A percentile compares a stretch with the other conserved stretches of the same genome.
Conservation (phyloP, 208 protist species). For the Lotmaria passim region DNA sequence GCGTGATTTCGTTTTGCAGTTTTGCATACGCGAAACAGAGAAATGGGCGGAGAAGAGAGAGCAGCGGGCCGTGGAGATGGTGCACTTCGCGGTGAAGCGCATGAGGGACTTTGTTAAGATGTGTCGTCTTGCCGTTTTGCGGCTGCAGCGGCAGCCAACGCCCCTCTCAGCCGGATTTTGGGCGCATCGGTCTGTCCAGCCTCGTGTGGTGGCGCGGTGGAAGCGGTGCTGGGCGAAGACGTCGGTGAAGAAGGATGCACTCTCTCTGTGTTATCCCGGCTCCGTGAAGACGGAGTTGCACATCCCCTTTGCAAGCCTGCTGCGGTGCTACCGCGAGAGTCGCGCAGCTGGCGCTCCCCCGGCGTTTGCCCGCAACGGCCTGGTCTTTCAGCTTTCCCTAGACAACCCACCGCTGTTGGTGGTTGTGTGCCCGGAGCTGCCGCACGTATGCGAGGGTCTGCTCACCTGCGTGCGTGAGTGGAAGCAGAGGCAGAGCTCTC, state of each 20-base stretch:
- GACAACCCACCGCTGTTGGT: conserved; percentile 48
- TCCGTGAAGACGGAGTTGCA: conserved; percentile 29
- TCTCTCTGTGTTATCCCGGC: conserved; percentile 31
- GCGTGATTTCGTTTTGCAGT: conserved; percentile 17
- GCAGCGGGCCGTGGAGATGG: not conserved
- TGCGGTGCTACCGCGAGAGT: conserved; percentile 32
- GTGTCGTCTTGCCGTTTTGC: conserved; percentile 18
- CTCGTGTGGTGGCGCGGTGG: conserved; percentile 52
- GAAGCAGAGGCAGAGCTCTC: conserved; percentile 2
- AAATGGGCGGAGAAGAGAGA: not conserved
- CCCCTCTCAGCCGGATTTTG: conserved; percentile 58
- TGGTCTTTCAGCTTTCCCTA: conserved; percentile 47
- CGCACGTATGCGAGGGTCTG: conserved; percentile 38
- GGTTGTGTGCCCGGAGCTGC: conserved; percentile 48
- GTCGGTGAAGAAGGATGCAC: conserved; percentile 17
- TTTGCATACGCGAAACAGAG: not conserved
- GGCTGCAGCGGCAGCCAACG: conserved; percentile 21
- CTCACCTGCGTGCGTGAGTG: conserved; percentile 35
- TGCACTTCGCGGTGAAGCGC: conserved; percentile 5
- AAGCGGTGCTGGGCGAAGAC: conserved; percentile 53
- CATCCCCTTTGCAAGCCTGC: conserved; percentile 29
- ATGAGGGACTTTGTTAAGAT: conserved; percentile 22
- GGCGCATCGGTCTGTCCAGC: conserved; percentile 54
- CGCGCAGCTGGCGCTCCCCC: conserved; percentile 32
- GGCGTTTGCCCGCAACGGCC: conserved; percentile 47